Conservation (phyloP, 805 yeast genomes). For the Nakazawaea sp. region DNA sequence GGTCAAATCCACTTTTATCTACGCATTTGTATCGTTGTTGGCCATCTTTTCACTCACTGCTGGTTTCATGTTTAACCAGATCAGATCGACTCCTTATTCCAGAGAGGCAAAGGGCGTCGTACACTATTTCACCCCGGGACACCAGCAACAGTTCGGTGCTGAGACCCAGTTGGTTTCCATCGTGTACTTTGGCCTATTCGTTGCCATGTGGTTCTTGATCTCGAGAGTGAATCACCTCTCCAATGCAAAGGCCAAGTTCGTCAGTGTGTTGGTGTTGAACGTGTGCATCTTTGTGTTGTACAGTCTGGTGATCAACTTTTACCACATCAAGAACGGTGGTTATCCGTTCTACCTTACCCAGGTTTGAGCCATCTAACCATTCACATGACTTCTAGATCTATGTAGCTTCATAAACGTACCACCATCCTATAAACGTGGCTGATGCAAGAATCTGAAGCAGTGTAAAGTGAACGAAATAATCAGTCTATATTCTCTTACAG, state of each 20-base stretch:
- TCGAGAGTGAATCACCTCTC: slow-evolving; percentile 46
- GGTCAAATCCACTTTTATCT: slow-evolving; percentile 46
- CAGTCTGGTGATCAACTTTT: slow-evolving; percentile 59
- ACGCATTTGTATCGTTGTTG: slow-evolving; percentile 68
- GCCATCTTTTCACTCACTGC: slow-evolving; percentile 64
- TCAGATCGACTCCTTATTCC: slow-evolving; percentile 65
- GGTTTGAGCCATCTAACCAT: too few relatives aligned
- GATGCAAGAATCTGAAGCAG: too few relatives aligned
- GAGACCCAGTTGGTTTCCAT: slow-evolving; percentile 86
- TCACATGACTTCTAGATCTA: too few relatives aligned
- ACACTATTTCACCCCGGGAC: slow-evolving; percentile 44
- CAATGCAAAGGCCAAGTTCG: slow-evolving; percentile 37
- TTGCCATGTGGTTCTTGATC: slow-evolving; percentile 51
- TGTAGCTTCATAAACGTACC: too few relatives aligned
- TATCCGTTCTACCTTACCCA: slow-evolving; percentile 66
- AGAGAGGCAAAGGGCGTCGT: slow-evolving; percentile 31
- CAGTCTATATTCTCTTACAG: too few relatives aligned
- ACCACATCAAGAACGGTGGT: slow-evolving; percentile 61
- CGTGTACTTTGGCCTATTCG: slow-evolving; percentile 62
- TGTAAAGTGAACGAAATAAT: too few relatives aligned
- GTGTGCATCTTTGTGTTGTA: slow-evolving; percentile 46
- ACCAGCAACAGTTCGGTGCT: slow-evolving; percentile 72
- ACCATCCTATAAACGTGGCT: too few relatives aligned
- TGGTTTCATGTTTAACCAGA: slow-evolving; percentile 92
- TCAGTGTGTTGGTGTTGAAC: slow-evolving; percentile 39